Base-by-base conservation (phyloP, 1,284 basidiomycete species). In the Irpex sp. region DNA sequence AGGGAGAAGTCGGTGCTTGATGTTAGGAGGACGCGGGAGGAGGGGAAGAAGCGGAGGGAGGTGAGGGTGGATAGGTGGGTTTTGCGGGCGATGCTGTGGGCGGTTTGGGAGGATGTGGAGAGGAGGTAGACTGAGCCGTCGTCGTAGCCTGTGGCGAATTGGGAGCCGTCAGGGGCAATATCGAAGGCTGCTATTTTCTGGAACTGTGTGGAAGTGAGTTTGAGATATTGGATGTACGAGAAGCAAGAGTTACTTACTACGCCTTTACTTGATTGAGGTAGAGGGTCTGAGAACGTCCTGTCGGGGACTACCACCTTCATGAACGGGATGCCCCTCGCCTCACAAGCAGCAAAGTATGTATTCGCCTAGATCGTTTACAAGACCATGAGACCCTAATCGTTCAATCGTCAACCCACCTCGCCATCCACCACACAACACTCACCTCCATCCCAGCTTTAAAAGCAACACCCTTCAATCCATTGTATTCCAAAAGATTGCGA, bases 1-100 rank as follows among this genome's bases (percentile, higher is more conserved):
- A 89, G 71, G 0, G 81, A 76, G 65, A 88, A 86, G 69, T 91
- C 88, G 9, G 81, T 78, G 23, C 86, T 83, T 0, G 82, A 76
- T 2, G 86, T 82, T 6, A 90, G 81, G 12, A 91, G 73, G 16
- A 87, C 85, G 9, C 78, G 75, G 3, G 83, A 85, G 0, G 85
- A 87, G 2, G 87, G 84, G 70, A 89, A 83, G 78, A 86, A 86
- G 54, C 75, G 78, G 19, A 88, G 72, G 9, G 80, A 78, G 8
- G 81, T 82, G 45, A 85, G 75, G 0, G 80, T 80, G 69, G 83
- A 84, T 33, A 83, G 74, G 67, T 88, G 87, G 1, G 81, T 73
- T 60, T 76, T 78, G 18, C 77, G 75, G 18, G 72, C 70, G n/a
- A 63, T 65, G 8, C 67, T 67, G 2, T 56, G 54, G 5, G 67